Evolutionary conservation across 768 basidiomycete species (phyloP).

Genomic region (Psilocybe tampanensis): DNA sequence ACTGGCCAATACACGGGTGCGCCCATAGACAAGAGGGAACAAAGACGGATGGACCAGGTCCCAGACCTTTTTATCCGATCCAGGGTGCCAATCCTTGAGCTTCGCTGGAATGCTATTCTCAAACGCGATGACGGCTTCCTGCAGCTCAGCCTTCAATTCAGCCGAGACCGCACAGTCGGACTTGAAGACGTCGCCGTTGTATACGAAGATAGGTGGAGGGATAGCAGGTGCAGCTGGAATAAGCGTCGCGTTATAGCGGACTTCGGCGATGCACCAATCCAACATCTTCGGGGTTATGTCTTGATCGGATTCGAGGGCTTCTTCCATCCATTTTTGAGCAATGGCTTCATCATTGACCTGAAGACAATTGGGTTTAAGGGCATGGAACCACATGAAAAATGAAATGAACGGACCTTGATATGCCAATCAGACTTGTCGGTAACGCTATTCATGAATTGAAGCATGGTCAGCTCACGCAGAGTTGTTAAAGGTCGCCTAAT

Average conservation of each 20-base stretch:
- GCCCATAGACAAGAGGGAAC: conserved; percentile 40
- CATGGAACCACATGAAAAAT: neutral
- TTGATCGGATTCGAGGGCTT: conserved; percentile 14
- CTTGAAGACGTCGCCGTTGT: conserved; percentile 31
- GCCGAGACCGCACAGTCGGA: conserved; percentile 35
- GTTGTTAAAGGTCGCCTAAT: conserved; percentile 26
- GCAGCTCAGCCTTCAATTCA: conserved; percentile 24
- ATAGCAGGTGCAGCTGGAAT: neutral
- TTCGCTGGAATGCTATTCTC: conserved; percentile 36
- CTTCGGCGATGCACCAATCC: conserved; percentile 28
- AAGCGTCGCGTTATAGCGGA: conserved; percentile 22
- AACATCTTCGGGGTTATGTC: conserved; percentile 30
- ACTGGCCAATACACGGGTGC: conserved; percentile 23
- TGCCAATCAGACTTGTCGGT: conserved; percentile 38
- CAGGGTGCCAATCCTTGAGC: conserved; percentile 49
- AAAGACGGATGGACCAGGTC: conserved; percentile 50
- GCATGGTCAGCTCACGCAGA: conserved; percentile 35
- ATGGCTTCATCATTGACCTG: conserved; percentile 27
- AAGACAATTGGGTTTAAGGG: neutral
- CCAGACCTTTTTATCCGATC: conserved; percentile 42
- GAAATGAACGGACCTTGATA: conserved; percentile 28
- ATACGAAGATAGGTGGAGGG: conserved; percentile 22
- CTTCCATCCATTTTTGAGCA: conserved; percentile 27
- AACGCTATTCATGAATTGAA: conserved; percentile 35
- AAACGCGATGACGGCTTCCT: conserved; percentile 28